Percentiles rank a stretch among this genome's conserved stretches.
Evolutionary conservation across 805 yeast genomes (phyloP).

Genomic region (Barnettozyma salicaria): DNA sequence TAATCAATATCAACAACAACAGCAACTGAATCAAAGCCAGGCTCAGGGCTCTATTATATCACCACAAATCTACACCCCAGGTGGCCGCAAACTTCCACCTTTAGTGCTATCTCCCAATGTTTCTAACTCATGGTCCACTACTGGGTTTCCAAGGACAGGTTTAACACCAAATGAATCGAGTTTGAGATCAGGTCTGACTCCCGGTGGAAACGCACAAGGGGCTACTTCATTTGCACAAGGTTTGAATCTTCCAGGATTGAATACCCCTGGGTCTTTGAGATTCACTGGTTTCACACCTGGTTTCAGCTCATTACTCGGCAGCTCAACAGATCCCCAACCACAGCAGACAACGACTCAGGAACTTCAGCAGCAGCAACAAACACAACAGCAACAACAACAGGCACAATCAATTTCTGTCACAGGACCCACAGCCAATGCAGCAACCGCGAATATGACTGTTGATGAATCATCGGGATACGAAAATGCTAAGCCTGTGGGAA

Average conservation of each 20-base stretch:
- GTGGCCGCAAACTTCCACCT: conserved; percentile 50
- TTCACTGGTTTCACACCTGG: conserved; percentile 32
- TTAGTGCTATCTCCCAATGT: conserved; percentile 29
- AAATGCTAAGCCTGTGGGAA: conserved; percentile 2
- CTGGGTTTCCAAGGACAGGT: conserved; percentile 40
- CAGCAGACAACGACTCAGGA: conserved; percentile 11
- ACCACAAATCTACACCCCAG: conserved; percentile 48
- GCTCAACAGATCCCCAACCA: too few relatives aligned
- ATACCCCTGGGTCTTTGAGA: conserved; percentile 23
- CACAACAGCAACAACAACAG: conserved; percentile 1
- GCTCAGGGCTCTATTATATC: conserved; percentile 30
- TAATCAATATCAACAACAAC: neutral
- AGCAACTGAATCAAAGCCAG: neutral
- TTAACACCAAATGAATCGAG: conserved; percentile 74
- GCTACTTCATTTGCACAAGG: conserved; percentile 33
- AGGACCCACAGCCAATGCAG: neutral
- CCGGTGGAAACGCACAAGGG: conserved; percentile 39
- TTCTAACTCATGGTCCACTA: conserved; percentile 20
- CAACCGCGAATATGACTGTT: neutral
- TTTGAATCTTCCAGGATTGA: conserved; percentile 19
- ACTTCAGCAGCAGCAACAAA: conserved; percentile 6
- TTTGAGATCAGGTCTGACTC: conserved; percentile 66
- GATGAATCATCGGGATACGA: too few relatives aligned
- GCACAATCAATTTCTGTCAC: neutral
- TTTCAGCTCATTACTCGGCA: conserved; percentile 26